Conservation (phyloP, 169 alveolate species). For the Cryptosporidium ryanae region DNA sequence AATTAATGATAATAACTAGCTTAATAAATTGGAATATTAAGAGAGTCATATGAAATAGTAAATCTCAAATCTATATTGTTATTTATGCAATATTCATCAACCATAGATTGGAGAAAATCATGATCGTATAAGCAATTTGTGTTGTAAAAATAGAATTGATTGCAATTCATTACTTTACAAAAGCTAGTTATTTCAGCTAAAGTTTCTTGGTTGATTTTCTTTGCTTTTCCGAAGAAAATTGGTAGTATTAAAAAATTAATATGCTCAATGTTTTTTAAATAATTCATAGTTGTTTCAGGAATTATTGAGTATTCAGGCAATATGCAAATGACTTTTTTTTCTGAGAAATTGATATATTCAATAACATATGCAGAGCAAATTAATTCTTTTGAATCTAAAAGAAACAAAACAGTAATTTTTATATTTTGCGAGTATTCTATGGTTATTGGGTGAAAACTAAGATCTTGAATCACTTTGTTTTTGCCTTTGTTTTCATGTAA, state of each 20-base stretch:
- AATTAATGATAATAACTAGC: background rate
- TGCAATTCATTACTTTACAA: conserved; percentile 16
- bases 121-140: conserved; percentile 24
- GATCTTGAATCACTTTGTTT: background rate
- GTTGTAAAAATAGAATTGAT: conserved; percentile 28
- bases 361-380: conserved; percentile 36
- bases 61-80: background rate
- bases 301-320: conserved; percentile 30
- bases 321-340: conserved; percentile 18
- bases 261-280: conserved; percentile 2
- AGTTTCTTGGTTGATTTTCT: background rate
- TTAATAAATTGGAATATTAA: conserved; percentile 15
- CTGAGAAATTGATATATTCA: background rate
- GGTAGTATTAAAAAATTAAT: conserved; percentile 26
- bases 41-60: conserved; percentile 34
- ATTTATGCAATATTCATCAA: conserved; percentile 1
- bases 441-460: conserved; percentile 5
- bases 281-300: conserved; percentile 32
- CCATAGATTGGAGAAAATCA: conserved; percentile 17
- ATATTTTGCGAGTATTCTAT: conserved; percentile 14
- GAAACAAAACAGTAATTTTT: conserved; percentile 22
- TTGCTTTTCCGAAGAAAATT: conserved; percentile 2
- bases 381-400: conserved; percentile 15
- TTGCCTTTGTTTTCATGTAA: background rate
- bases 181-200: conserved; percentile 10